Percentiles rank a stretch among this genome's conserved stretches.
phyloP scores from a whole-genome alignment of 2,329 filamentous ascomycete genomes.

The Botrytis pseudocinerea region DNA sequence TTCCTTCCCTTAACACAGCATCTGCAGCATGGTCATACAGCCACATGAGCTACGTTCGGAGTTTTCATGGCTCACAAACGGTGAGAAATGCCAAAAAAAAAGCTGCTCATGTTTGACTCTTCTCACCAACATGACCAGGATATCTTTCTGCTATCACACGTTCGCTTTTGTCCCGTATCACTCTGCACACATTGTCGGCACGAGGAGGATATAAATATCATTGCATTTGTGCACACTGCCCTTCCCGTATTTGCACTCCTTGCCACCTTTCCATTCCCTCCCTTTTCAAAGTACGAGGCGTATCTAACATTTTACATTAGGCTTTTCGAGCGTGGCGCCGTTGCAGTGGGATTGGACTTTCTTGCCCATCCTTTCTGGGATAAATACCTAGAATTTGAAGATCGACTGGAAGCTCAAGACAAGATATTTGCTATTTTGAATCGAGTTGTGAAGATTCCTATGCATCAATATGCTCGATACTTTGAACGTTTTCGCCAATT shows the following conservation, averaged over 20 bases:
- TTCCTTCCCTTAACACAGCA: slow-evolving; percentile 65
- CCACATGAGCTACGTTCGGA: slow-evolving; percentile 33
- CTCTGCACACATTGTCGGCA: slow-evolving; percentile 42
- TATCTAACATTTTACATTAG: slow-evolving; percentile 50
- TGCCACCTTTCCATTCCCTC: slow-evolving; percentile 42
- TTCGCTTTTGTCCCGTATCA: slow-evolving; percentile 46
- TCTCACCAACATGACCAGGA: slow-evolving; percentile 68
- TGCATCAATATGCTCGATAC: slow-evolving; percentile 94
- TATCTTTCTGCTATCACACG: slow-evolving; percentile 52
- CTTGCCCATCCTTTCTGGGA: slow-evolving; percentile 97
- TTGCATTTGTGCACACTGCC: slow-evolving; percentile 54
- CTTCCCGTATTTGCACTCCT: slow-evolving; percentile 63
- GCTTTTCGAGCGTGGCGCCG: slow-evolving; percentile 87
- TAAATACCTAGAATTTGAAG: slow-evolving; percentile 97
- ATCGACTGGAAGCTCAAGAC: slow-evolving; percentile 80
- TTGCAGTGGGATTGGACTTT: slow-evolving; percentile 87
- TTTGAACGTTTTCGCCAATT: slow-evolving; percentile 86
- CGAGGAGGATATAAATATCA: slow-evolving; percentile 49
- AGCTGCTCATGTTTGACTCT: slow-evolving; percentile 56
- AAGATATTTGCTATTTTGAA: slow-evolving; percentile 81
- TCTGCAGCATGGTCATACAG: slow-evolving; percentile 43
- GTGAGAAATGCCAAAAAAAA: slow-evolving; percentile 71
- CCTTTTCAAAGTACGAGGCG: slow-evolving; percentile 26
- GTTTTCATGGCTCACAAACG: slow-evolving; percentile 53
- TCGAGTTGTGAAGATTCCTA: slow-evolving; percentile 83